Base-by-base conservation (phyloP, 352 stramenopile genomes). In the Thraustochytrium striatum region DNA sequence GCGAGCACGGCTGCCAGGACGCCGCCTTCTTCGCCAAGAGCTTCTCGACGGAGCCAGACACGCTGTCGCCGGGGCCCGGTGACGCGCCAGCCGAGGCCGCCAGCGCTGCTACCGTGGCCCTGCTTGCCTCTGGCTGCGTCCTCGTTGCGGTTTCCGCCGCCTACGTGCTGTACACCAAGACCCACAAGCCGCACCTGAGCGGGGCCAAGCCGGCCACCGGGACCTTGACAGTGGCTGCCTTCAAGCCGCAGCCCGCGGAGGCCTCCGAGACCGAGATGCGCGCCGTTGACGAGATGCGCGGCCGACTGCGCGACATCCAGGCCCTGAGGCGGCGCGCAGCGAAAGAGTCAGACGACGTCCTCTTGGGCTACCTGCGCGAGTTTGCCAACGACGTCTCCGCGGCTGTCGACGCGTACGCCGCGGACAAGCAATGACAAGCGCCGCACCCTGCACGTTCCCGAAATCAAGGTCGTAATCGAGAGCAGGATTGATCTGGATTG, bases 1-100 rank as follows among this genome's bases (percentile, higher is more conserved):
- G 30, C 16, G 65, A 75, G 30, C 30, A 65, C 50, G 65, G 65
- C 21, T 75, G 65, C 35, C 65, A 61, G 11, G 32, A 16, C n/a
- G n/a, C 11, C 41, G 30, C 8, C 1, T 75, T 36, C 39, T 75
- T 35, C 30, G 65, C 65, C 8, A n/a, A 38, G 3, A 72, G 19
- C 21, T 75, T 68, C 32, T 16, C 5, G 28, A 39, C 50, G 16
- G 35, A 58, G 8, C 13, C 52, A 19, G 43, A 30, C n/a, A 9
- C 43, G 25, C 19, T 52, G 11, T 21, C 28, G 16, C 43, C 9
- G 52, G 41, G 21, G 5, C 53, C 25, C 5, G 53, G 5, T 36
- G 5, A 5, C 5, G 33, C 53, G 53, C 5, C 11, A 32, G 65
- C 43, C 44, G 11, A 38, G 21, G 35, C 50, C 1, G 25, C 32